A percentile compares a stretch with the other conserved stretches of the same genome.
phyloP scores from a whole-genome alignment of 108 stramenopile species.

The Ochromonas danica region DNA sequence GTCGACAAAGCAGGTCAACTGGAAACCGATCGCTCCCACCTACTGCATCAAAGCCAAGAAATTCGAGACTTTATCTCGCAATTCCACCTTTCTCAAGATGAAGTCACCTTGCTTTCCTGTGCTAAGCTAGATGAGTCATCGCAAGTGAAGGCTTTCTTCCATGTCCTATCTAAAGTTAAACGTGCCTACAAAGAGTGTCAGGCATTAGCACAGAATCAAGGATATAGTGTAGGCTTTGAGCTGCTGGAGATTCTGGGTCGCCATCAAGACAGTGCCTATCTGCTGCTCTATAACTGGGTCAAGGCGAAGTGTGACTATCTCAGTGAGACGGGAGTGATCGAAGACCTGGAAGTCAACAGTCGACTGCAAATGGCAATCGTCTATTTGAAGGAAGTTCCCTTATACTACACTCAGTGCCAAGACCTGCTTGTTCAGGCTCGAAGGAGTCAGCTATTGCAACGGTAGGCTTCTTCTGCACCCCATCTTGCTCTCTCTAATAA shows the following conservation, averaged over 20 bases:
- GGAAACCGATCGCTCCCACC: not conserved
- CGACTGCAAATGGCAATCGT: not conserved
- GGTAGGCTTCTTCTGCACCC: no score
- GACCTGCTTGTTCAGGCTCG: not conserved
- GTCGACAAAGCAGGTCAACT: conserved; percentile 10
- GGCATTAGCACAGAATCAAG: not conserved
- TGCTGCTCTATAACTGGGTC: not conserved
- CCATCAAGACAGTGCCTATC: conserved; percentile 18
- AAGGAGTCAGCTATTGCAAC: conserved; percentile 5
- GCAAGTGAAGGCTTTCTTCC: not conserved
- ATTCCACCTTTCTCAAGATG: not conserved
- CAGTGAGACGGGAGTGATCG: not conserved
- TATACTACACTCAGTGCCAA: conserved; percentile 23
- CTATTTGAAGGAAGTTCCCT: conserved; percentile 6
- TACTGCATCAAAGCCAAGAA: conserved; percentile 10
- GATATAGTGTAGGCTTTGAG: conserved; percentile 28
- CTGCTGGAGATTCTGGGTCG: conserved; percentile 27
- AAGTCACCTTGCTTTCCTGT: not conserved
- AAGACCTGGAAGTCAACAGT: not conserved
- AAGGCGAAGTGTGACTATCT: conserved; percentile 19
- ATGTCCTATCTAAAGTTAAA: not conserved
- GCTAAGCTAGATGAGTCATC: not conserved
- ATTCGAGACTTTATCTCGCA: not conserved
- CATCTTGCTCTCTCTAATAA: no score
- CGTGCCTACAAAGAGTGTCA: conserved; percentile 22